Base-by-base conservation (phyloP, 352 stramenopile species). In the Pythium volutum region DNA sequence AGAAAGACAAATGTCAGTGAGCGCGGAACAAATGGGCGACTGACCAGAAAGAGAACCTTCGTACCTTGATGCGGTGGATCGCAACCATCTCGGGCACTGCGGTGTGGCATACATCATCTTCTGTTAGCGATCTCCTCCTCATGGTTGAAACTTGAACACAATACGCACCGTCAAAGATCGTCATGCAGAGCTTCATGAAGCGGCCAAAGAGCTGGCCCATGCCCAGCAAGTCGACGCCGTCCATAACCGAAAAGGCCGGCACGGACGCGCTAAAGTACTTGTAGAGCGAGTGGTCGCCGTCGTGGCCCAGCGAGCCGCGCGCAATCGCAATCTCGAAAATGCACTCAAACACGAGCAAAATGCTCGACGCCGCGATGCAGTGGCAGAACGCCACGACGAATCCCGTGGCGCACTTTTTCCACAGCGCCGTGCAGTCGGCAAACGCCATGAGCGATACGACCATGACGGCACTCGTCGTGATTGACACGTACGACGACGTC, bases 41-140 rank as follows among this genome's bases (percentile, higher is more conserved):
- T 42, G 20, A 11, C 11, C n/a, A n/a, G n/a, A n/a, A n/a, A n/a
- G n/a, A n/a, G 18, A 8, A 15, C 0, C 20, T 26, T 23, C 39
- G 20, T 52, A 84, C 76, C 70, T 91, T 90, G 64, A 82, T 87
- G 31, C 84, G 83, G 42, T 90, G 74, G 53, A 93, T 74, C n/a
- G 85, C 85, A 22, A 91, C 77, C 50, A 92, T 73, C 63, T 95
- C 83, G 2, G 85, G 85, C 6, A 95, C 82, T 93, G 59, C 15
- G 18, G 62, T 43, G 33, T 43, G 14, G 25, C 55, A 55, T 34
- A 29, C 55, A 62, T 14, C 23, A n/a, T 23, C 11, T n/a, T n/a
- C 11, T 9, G 12, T 61, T 29, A 51, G 54, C 43, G n/a, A 6
- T 26, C 64, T 12, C 38, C 31, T 15, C 14, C 3, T 11, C 31